Conservation (phyloP, 106 monocot genomes). For the Acanthochlamys bracteata region DNA sequence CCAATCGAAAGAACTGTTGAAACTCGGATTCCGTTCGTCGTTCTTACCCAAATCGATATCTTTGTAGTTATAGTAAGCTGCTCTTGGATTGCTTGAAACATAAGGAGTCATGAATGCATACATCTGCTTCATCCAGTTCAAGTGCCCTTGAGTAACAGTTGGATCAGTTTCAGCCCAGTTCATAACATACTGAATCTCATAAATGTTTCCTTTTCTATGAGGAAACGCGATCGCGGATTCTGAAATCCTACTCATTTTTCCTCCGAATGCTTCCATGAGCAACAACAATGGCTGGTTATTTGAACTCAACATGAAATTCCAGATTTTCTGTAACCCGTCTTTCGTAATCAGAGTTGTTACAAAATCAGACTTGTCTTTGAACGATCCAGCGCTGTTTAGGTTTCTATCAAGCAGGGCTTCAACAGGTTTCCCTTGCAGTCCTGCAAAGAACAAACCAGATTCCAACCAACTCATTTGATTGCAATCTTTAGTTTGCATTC, state of each 20-base stretch:
- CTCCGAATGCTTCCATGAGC: conserved; percentile 32
- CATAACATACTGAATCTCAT: conserved; percentile 32
- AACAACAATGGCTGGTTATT: conserved; percentile 8
- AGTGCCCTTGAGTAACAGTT: conserved; percentile 5
- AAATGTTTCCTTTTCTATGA: conserved; percentile 35
- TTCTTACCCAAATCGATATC: conserved; percentile 38
- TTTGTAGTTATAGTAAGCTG: conserved; percentile 40
- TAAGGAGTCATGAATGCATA: conserved; percentile 38
- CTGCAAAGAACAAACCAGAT: conserved; percentile 10
- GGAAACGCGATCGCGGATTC: conserved; percentile 34
- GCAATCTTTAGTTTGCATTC: conserved; percentile 11
- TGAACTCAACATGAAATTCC: conserved; percentile 14
- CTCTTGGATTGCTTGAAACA: conserved; percentile 33
- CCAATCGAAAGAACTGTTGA: conserved; percentile 22
- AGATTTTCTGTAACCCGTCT: conserved; percentile 13
- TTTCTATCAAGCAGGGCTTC: conserved; percentile 4
- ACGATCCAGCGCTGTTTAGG: conserved; percentile 1
- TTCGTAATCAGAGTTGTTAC: conserved; percentile 13
- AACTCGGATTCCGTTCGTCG: conserved; percentile 1
- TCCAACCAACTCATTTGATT: conserved; percentile 26
- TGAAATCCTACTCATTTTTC: conserved; percentile 17
- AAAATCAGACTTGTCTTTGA: conserved; percentile 37
- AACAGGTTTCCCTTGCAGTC: not conserved
- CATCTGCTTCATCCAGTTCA: conserved; percentile 33
- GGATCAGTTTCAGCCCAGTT: conserved; percentile 9